Percentiles rank a stretch among this genome's conserved stretches.
Conservation (phyloP, 768 basidiomycete genomes). For the Chalciporus piperatus region DNA sequence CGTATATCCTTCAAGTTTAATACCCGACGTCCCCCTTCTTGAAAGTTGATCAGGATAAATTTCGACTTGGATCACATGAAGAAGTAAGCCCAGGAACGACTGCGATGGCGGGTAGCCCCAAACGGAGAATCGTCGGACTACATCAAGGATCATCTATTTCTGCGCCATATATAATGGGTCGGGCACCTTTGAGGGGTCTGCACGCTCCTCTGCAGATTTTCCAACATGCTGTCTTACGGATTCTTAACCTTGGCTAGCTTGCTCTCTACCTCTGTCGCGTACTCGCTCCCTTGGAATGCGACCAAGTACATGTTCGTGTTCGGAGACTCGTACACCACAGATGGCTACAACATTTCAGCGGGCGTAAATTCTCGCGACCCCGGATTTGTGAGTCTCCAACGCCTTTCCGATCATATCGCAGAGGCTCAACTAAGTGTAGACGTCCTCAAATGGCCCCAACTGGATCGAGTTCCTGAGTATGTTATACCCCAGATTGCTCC, state of each 20-base stretch:
- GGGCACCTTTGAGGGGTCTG: neutral
- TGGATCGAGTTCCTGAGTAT: conserved; percentile 57
- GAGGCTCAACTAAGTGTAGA: conserved; percentile 32
- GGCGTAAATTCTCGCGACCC: conserved; percentile 52
- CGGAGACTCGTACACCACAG: conserved; percentile 61
- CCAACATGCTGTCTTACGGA: conserved; percentile 11
- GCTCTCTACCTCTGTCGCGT: conserved; percentile 5
- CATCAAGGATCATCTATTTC: neutral
- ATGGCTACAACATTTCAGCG: conserved; percentile 57
- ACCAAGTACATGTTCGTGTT: conserved; percentile 59
- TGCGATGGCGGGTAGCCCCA: no score
- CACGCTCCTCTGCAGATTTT: neutral
- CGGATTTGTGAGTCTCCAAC: conserved; percentile 41
- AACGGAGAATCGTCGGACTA: neutral
- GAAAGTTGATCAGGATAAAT: no score
- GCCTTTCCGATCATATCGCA: neutral
- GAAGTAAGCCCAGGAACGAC: no score
- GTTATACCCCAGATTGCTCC: conserved; percentile 1
- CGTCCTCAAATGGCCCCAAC: conserved; percentile 60
- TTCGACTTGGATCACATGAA: no score
- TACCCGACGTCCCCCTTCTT: neutral
- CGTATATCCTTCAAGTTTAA: neutral
- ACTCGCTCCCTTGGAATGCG: conserved; percentile 44
- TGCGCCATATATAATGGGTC: conserved; percentile 7
- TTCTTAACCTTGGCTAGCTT: conserved; percentile 6